phyloP scores from a whole-genome alignment of 768 basidiomycete genomes.

The Aureoboletus auriporus region DNA sequence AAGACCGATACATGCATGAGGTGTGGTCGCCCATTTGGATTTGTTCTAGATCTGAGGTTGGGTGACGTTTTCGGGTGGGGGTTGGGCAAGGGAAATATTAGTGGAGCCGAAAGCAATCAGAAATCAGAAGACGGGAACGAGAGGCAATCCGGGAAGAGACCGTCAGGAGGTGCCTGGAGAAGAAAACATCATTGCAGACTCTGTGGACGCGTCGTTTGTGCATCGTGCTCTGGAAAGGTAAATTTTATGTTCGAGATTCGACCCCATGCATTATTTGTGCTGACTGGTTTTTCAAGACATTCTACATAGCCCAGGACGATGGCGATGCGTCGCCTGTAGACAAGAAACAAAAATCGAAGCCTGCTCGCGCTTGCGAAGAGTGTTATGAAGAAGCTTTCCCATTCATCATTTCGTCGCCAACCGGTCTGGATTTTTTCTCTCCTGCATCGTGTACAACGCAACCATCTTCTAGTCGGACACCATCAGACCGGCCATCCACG shows the following conservation, averaged over 20 bases:
- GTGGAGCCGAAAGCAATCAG: constrained; percentile 9
- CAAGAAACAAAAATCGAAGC: constrained; percentile 46
- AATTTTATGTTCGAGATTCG: constrained; percentile 11
- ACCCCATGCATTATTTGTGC: neutral
- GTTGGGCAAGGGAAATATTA: constrained; percentile 37
- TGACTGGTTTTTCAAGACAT: constrained; percentile 52
- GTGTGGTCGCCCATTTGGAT: constrained; percentile 72
- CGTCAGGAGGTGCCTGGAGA: constrained; percentile 34
- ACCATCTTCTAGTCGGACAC: constrained; percentile 5
- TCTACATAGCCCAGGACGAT: constrained; percentile 55
- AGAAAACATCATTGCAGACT: constrained; percentile 84
- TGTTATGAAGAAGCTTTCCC: constrained; percentile 90
- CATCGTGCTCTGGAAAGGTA: constrained; percentile 77
- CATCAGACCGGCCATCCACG: constrained; percentile 19
- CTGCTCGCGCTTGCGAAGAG: constrained; percentile 78
- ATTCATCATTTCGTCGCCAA: constrained; percentile 19
- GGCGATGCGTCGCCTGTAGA: constrained; percentile 36
- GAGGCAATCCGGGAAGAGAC: constrained; percentile 6
- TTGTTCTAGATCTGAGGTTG: constrained; percentile 25
- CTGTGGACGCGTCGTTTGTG: constrained; percentile 84
- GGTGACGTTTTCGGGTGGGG: constrained; percentile 28
- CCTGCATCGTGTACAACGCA: constrained; percentile 5
- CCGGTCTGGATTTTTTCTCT: constrained; percentile 4
- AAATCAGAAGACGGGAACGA: constrained; percentile 8
- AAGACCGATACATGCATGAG: constrained; percentile 84